Evolutionary conservation across 2,329 filamentous ascomycete genomes (phyloP).

Genomic region (Nectriaceae sp.): DNA sequence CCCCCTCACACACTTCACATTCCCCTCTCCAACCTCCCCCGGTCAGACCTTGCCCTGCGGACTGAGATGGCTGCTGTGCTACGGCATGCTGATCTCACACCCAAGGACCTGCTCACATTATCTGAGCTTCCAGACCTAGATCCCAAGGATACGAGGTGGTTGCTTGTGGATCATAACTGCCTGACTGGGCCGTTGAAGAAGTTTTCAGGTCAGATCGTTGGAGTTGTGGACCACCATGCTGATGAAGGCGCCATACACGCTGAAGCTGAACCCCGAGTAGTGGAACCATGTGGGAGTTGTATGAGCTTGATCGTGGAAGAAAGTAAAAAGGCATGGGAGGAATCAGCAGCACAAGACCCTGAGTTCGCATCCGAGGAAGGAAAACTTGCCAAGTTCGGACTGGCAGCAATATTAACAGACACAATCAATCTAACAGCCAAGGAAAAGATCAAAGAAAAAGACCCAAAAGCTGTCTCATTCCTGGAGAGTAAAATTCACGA

Average conservation of each 20-base stretch:
- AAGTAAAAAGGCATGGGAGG: slow-evolving; percentile 59
- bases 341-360: slow-evolving; percentile 32
- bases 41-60: slow-evolving; percentile 68
- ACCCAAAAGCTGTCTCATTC: slow-evolving; percentile 58
- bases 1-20: slow-evolving; percentile 62
- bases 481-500: slow-evolving; percentile 53
- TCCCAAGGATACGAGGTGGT: slow-evolving; percentile 64
- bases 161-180: slow-evolving; percentile 79
- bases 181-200: slow-evolving; percentile 62
- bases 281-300: slow-evolving; percentile 72
- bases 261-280: slow-evolving; percentile 56
- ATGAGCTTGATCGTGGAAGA: slow-evolving; percentile 68
- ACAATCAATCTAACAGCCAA: slow-evolving; percentile 64
- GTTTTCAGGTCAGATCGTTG: slow-evolving; percentile 57
- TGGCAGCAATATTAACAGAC: slow-evolving; percentile 74
- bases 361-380: slow-evolving; percentile 45
- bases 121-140: slow-evolving; percentile 51
- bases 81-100: slow-evolving; percentile 56
- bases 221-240: slow-evolving; percentile 77
- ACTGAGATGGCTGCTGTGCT: slow-evolving; percentile 72
- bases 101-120: slow-evolving; percentile 65
- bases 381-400: slow-evolving; percentile 65
- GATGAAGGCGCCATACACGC: slow-evolving; percentile 62
- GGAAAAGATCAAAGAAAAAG: slow-evolving; percentile 65
- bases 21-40: slow-evolving; percentile 71